phyloP scores from a whole-genome alignment of 352 stramenopile genomes.

The Bremia lactucae region DNA sequence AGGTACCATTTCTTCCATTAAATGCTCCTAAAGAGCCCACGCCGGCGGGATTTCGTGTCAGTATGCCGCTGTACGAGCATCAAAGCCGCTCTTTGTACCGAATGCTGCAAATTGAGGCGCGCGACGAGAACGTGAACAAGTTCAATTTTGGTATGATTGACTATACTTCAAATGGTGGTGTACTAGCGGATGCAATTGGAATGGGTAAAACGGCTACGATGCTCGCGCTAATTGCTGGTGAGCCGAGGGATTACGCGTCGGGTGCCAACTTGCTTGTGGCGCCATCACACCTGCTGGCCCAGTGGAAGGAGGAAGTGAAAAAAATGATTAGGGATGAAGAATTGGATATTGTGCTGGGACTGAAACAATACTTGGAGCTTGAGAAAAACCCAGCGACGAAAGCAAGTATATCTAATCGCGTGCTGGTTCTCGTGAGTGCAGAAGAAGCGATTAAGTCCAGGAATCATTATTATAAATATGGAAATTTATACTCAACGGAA shows the following conservation, averaged over 20 bases:
- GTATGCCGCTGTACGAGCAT: conserved; percentile 61
- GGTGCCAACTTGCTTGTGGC: conserved; percentile 64
- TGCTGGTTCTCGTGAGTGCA: conserved; percentile 70
- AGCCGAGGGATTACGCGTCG: conserved; percentile 34
- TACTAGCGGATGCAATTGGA: conserved; percentile 65
- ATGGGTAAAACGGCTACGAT: conserved; percentile 83
- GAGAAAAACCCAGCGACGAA: conserved; percentile 15
- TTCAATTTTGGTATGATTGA: conserved; percentile 74
- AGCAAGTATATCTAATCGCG: conserved; percentile 52
- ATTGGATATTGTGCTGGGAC: conserved; percentile 62
- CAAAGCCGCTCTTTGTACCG: conserved; percentile 76
- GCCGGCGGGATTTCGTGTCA: conserved; percentile 32
- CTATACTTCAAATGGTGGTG: conserved; percentile 63
- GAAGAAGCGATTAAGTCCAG: conserved; percentile 60
- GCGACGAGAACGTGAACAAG: conserved; percentile 42
- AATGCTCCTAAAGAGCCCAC: conserved; percentile 53
- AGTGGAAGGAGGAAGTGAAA: conserved; percentile 71
- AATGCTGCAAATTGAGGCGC: conserved; percentile 74
- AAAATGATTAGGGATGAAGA: conserved; percentile 62
- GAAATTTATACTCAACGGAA: conserved; percentile 44
- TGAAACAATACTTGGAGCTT: conserved; percentile 45
- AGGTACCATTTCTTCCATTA: conserved; percentile 77
- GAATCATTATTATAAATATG: conserved; percentile 46
- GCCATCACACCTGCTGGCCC: conserved; percentile 64
- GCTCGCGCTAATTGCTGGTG: conserved; percentile 57